Conservation (phyloP, 495 filamentous ascomycete genomes). For the Hypomontagnella monticulosa region DNA sequence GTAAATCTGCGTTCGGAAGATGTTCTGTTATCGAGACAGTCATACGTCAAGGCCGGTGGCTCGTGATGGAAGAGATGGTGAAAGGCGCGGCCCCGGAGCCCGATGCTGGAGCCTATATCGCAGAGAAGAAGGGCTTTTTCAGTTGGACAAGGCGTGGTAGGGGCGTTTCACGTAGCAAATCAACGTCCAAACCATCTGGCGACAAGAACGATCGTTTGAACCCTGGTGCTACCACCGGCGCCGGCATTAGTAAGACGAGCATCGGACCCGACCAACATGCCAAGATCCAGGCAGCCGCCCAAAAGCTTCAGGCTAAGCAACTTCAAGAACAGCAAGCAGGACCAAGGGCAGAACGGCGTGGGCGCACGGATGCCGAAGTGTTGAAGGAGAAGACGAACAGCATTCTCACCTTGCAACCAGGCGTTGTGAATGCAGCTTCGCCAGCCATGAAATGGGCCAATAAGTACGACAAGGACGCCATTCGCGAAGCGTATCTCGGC, state of each 20-base stretch:
- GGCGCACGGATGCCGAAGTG: constrained; percentile 63
- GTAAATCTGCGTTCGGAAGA: constrained; percentile 93
- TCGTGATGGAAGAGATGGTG: constrained; percentile 95
- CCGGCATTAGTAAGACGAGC: constrained; percentile 79
- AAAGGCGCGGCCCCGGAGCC: constrained; percentile 90
- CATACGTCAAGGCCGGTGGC: constrained; percentile 84
- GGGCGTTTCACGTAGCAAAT: constrained; percentile 73
- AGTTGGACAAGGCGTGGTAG: constrained; percentile 79
- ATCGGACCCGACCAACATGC: constrained; percentile 93
- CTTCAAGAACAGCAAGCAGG: constrained; percentile 48
- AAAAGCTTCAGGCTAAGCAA: constrained; percentile 73
- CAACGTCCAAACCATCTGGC: constrained; percentile 60
- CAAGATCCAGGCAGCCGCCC: constrained; percentile 88
- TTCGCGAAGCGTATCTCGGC: constrained; percentile 81
- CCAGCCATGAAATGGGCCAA: constrained; percentile 96
- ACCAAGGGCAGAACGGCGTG: constrained; percentile 50
- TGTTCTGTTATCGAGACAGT: constrained; percentile 91
- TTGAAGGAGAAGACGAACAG: constrained; percentile 85
- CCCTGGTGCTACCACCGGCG: constrained; percentile 53
- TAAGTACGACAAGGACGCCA: constrained; percentile 85
- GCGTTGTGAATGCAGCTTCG: constrained; percentile 85
- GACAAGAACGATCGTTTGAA: constrained; percentile 48
- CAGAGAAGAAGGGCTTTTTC: constrained; percentile 92
- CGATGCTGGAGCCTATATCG: constrained; percentile 85
- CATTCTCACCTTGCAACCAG: constrained; percentile 86